phyloP scores from a whole-genome alignment of 176 grass and related monocot species.

The Eleusine coracana region DNA sequence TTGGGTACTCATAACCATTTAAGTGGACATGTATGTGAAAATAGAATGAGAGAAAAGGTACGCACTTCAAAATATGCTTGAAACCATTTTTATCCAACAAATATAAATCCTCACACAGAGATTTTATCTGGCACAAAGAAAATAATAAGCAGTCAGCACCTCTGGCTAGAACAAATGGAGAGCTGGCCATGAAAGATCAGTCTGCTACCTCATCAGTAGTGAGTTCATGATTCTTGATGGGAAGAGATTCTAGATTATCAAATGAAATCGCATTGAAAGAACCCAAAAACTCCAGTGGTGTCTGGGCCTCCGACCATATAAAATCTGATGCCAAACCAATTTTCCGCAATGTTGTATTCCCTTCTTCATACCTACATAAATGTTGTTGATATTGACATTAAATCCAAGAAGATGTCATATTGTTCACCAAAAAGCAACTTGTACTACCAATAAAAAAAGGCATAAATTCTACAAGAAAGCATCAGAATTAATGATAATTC shows the following conservation, averaged over 20 bases:
- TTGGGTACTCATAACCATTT: conserved; percentile 22
- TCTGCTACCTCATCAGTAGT: conserved; percentile 79
- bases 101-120: conserved; percentile 78
- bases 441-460: not conserved
- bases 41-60: conserved; percentile 18
- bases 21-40: not conserved
- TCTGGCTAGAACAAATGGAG: conserved; percentile 17
- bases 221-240: conserved; percentile 85
- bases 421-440: not conserved
- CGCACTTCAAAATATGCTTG: conserved; percentile 96
- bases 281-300: conserved; percentile 87
- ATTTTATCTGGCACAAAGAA: conserved; percentile 59
- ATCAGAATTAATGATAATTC: not conserved
- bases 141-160: conserved; percentile 5
- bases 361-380: conserved; percentile 82
- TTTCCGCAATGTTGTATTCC: conserved; percentile 79
- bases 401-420: conserved; percentile 14
- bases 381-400: not conserved
- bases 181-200: conserved; percentile 24
- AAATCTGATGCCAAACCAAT: conserved; percentile 77
- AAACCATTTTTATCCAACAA: conserved; percentile 96
- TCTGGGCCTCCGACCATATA: conserved; percentile 72
- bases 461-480: not conserved
- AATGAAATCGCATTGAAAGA: conserved; percentile 83
- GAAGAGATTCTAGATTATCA: conserved; percentile 68